phyloP scores from a whole-genome alignment of 306 rosid genomes.

The Senna tora region DNA sequence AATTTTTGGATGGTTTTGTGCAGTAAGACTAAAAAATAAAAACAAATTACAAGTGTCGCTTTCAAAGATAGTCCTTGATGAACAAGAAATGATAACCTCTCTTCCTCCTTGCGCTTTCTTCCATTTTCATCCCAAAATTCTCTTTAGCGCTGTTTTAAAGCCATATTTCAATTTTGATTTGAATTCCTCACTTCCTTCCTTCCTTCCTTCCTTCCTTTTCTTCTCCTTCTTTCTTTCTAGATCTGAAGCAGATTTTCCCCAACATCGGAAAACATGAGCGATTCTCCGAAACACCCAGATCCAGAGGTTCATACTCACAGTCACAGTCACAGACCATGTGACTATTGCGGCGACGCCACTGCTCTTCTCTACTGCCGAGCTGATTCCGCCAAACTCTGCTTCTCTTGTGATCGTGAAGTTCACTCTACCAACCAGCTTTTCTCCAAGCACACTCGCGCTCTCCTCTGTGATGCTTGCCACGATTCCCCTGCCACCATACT shows the following conservation, averaged over 20 bases:
- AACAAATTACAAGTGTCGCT: background rate
- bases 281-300: background rate
- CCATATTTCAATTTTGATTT: slow-evolving; percentile 21
- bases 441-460: slow-evolving; percentile 76
- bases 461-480: slow-evolving; percentile 73
- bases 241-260: background rate
- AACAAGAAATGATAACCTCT: slow-evolving; percentile 49
- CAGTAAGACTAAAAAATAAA: background rate
- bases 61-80: slow-evolving; percentile 41
- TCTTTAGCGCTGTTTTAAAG: slow-evolving; percentile 36
- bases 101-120: slow-evolving; percentile 3
- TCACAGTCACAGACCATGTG: slow-evolving; percentile 45
- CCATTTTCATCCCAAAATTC: slow-evolving; percentile 28
- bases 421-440: slow-evolving; percentile 85
- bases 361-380: slow-evolving; percentile 86
- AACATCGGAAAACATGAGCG: slow-evolving; percentile 36
- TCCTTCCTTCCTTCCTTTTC: background rate
- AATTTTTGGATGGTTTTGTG: too few species aligned
- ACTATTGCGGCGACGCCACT: slow-evolving; percentile 59
- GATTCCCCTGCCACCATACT: slow-evolving; percentile 75
- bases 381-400: slow-evolving; percentile 87
- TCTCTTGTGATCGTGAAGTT: slow-evolving; percentile 80
- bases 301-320: background rate
- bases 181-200: slow-evolving; percentile 12
- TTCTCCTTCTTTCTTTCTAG: background rate